Conservation (phyloP, 305 asterid genomes). For the Coffea humblotiana region DNA sequence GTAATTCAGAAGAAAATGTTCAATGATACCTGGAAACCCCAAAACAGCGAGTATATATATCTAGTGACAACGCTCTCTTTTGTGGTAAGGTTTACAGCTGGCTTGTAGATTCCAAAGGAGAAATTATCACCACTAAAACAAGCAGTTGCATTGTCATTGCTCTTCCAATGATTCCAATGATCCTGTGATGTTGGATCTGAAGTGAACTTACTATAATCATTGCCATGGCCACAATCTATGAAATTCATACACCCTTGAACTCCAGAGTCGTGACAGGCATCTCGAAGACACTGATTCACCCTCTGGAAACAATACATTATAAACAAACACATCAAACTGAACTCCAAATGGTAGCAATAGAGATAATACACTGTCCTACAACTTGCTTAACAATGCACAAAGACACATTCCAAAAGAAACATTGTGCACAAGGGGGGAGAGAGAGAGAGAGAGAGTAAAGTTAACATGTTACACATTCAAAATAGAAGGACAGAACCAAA, state of each 20-base stretch:
- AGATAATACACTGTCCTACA: background rate
- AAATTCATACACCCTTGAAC: conserved; percentile 36
- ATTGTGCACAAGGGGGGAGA: background rate
- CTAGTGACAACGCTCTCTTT: conserved; percentile 37
- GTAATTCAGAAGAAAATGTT: conserved; percentile 4
- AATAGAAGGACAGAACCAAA: background rate
- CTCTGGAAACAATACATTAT: conserved; percentile 43
- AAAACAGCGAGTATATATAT: conserved; percentile 76
- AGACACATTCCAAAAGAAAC: background rate
- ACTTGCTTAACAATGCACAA: background rate
- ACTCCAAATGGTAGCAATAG: background rate
- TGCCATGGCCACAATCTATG: conserved; percentile 81
- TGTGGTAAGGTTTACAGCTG: conserved; percentile 66
- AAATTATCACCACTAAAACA: conserved; percentile 59
- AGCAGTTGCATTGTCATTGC: conserved; percentile 44
- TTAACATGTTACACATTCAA: background rate
- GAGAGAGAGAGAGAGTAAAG: background rate
- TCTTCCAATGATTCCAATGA: conserved; percentile 51
- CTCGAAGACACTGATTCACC: conserved; percentile 80
- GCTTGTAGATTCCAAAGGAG: conserved; percentile 61
- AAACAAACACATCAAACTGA: conserved; percentile 1
- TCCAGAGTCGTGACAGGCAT: conserved; percentile 49
- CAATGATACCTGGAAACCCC: conserved; percentile 89
- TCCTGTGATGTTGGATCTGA: conserved; percentile 12
- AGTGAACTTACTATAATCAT: conserved; percentile 22